phyloP scores from a whole-genome alignment of 83 land plant genomes.

The Isoetes engelmannii region DNA sequence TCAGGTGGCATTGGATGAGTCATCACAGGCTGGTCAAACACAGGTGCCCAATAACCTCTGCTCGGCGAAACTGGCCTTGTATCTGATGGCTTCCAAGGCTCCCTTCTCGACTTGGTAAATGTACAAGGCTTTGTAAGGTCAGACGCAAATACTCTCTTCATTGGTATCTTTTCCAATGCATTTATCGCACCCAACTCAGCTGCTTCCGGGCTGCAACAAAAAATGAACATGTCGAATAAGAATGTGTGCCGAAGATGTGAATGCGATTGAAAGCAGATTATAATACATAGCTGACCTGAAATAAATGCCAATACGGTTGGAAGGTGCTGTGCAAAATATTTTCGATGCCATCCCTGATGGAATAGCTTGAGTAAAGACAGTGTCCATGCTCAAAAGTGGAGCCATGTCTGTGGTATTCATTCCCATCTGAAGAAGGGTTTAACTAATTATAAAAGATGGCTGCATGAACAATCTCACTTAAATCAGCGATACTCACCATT shows the following conservation, averaged over 20 bases:
- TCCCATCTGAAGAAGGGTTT: conserved; percentile 13
- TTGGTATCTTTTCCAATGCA: conserved; percentile 5
- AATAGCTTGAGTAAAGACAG: conserved; percentile 20
- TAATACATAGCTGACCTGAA: conserved; percentile 11
- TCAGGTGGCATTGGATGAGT: background rate
- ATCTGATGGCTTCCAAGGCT: conserved; percentile 17
- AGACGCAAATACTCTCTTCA: background rate
- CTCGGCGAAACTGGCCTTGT: conserved; percentile 7
- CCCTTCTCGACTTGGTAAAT: conserved; percentile 4
- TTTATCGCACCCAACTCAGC: conserved; percentile 13
- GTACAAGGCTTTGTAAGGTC: background rate
- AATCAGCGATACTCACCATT: conserved; percentile 8
- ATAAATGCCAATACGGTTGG: conserved; percentile 23
- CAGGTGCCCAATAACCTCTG: background rate
- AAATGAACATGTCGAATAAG: background rate
- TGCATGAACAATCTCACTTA: background rate
- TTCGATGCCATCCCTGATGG: conserved; percentile 14
- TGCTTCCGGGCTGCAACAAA: conserved; percentile 20
- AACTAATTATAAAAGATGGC: background rate
- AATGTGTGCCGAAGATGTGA: background rate
- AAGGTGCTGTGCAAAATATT: conserved; percentile 18
- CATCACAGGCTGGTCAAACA: background rate
- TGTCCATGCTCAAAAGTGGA: conserved; percentile 21
- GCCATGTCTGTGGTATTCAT: conserved; percentile 10
- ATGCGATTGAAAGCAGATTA: background rate